Percentiles rank a stretch among this genome's conserved stretches.
Evolutionary conservation across 805 yeast species (phyloP).

Genomic region (Diddensiella transvaalensis): DNA sequence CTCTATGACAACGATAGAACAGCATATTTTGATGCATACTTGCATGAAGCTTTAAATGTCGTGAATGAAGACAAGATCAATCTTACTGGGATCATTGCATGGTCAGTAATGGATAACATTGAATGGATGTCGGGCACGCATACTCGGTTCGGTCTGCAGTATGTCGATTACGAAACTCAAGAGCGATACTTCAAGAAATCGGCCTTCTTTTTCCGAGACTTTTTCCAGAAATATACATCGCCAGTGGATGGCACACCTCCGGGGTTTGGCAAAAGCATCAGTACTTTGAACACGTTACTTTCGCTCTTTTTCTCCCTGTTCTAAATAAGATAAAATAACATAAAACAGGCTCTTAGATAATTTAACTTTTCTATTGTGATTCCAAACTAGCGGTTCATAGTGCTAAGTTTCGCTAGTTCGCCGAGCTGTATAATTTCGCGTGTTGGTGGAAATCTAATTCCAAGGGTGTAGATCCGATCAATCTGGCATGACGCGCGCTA

Average conservation of each 20-base stretch:
- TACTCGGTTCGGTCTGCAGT: slow-evolving; percentile 18
- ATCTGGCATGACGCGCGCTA: no score
- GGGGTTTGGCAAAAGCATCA: neutral
- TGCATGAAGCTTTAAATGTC: slow-evolving; percentile 29
- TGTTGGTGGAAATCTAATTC: no score
- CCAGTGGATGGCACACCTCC: neutral
- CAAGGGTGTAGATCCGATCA: no score
- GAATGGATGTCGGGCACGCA: slow-evolving; percentile 31
- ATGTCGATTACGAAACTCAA: slow-evolving; percentile 13
- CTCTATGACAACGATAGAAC: slow-evolving; percentile 31
- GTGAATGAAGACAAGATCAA: slow-evolving; percentile 26
- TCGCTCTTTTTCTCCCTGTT: neutral
- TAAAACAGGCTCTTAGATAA: no score
- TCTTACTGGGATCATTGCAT: slow-evolving; percentile 32
- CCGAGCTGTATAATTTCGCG: no score
- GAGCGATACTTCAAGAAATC: slow-evolving; percentile 18
- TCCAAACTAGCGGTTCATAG: no score
- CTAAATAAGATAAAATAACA: no score
- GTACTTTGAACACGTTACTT: neutral
- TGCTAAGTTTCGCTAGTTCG: no score
- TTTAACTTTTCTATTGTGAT: no score
- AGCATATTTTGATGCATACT: slow-evolving; percentile 30
- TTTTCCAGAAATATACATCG: slow-evolving; percentile 13
- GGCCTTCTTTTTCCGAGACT: slow-evolving; percentile 16
- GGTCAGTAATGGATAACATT: slow-evolving; percentile 36